Evolutionary conservation across 225 moss, liverwort and hornwort species (phyloP).

Genomic region (Sphagnum contortum): DNA sequence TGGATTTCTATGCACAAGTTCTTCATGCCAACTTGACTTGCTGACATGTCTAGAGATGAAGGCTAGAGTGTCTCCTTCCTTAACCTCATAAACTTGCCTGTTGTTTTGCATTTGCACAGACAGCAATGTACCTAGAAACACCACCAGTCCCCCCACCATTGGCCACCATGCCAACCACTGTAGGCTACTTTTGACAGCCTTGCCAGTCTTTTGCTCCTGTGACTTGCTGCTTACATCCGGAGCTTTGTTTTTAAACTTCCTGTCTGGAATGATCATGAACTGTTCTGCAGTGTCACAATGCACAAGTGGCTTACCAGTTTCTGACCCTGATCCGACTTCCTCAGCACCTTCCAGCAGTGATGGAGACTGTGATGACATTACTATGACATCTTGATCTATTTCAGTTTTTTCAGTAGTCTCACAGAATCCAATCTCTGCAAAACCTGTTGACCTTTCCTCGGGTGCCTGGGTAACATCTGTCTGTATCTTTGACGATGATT

Average conservation of each 20-base stretch:
- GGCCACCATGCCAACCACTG: slow-evolving; percentile 9
- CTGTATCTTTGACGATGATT: slow-evolving; percentile 16
- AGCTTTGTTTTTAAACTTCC: too few species aligned
- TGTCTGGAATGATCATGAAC: too few species aligned
- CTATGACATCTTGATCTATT: too few species aligned
- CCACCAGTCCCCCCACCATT: slow-evolving; percentile 17
- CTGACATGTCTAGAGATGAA: slow-evolving; percentile 57
- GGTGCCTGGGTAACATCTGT: slow-evolving; percentile 11
- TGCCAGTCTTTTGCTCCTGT: neutral
- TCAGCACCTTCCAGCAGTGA: too few species aligned
- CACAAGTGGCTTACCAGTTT: too few species aligned
- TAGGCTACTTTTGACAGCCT: neutral
- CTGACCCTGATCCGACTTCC: too few species aligned
- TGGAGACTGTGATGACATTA: too few species aligned
- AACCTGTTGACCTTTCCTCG: slow-evolving; percentile 20
- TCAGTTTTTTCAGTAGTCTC: too few species aligned
- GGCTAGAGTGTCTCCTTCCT: slow-evolving; percentile 65
- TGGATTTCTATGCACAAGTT: slow-evolving; percentile 54
- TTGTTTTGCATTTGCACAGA: neutral
- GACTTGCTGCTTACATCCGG: too few species aligned
- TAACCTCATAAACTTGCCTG: slow-evolving; percentile 39
- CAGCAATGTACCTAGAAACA: slow-evolving; percentile 12
- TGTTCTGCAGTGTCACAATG: too few species aligned
- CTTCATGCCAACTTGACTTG: slow-evolving; percentile 51
- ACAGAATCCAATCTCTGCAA: slow-evolving; percentile 4